phyloP scores from a whole-genome alignment of 2,329 filamentous ascomycete species.

The Fusarium guadeloupense region DNA sequence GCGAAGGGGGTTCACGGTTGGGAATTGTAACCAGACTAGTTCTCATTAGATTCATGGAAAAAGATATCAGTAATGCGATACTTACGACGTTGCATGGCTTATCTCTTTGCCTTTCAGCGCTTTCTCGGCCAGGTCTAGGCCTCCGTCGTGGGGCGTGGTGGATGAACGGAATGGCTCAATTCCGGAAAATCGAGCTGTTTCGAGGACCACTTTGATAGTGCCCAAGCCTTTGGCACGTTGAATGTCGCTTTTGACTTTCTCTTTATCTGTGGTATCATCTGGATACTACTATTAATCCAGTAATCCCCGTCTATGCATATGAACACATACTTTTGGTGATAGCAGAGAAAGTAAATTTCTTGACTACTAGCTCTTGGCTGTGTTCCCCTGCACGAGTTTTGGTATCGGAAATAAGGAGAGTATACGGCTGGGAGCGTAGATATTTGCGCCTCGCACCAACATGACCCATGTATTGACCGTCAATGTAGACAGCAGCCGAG shows the following conservation, averaged over 20 bases:
- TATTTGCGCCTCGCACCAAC: too few relatives aligned
- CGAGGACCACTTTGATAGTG: slow-evolving; percentile 8
- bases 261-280: not conserved
- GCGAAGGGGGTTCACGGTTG: too few relatives aligned
- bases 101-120: slow-evolving; percentile 42
- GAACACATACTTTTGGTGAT: slow-evolving; percentile 12
- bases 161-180: too few relatives aligned
- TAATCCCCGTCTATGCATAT: fast-evolving
- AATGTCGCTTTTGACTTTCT: not conserved
- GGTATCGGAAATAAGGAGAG: too few relatives aligned
- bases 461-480: too few relatives aligned
- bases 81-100: slow-evolving; percentile 37
- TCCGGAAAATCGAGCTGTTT: fast-evolving
- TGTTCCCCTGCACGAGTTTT: not conserved
- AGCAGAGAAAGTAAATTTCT: slow-evolving; percentile 28
- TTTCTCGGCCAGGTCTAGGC: slow-evolving; percentile 30
- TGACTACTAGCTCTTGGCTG: too few relatives aligned
- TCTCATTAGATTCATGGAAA: not conserved
- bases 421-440: too few relatives aligned
- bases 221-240: slow-evolving; percentile 15
- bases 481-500: not conserved
- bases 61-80: too few relatives aligned
- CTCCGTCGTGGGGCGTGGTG: not conserved
- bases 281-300: not conserved
- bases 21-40: not conserved